Conservation (phyloP, 2,329 filamentous ascomycete genomes). For the Beauveria asiatica region DNA sequence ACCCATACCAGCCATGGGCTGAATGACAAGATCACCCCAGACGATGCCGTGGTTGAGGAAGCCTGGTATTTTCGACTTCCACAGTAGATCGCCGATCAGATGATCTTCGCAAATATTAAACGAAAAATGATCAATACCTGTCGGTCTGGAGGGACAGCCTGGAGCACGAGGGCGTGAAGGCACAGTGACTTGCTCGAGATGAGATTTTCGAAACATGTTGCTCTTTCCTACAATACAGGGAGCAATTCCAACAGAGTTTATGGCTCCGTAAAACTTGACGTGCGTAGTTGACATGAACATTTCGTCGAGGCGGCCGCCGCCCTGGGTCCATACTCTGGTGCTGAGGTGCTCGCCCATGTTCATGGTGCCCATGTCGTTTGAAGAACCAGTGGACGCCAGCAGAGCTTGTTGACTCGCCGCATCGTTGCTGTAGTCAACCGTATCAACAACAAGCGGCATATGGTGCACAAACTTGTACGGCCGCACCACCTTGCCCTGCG, state of each 20-base stretch:
- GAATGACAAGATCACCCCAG: constrained; percentile 78
- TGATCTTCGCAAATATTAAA: constrained; percentile 98
- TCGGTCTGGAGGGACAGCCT: constrained; percentile 35
- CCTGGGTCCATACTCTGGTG: constrained; percentile 30
- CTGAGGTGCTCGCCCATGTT: constrained; percentile 14
- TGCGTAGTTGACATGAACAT: constrained; percentile 90
- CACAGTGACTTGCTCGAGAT: constrained; percentile 67
- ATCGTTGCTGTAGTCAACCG: constrained; percentile 26
- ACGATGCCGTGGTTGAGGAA: constrained; percentile 76
- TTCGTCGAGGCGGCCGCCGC: constrained; percentile 83
- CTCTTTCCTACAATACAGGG: constrained; percentile 95
- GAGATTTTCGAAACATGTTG: constrained; percentile 94
- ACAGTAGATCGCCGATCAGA: constrained; percentile 84
- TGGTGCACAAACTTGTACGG: constrained; percentile 93
- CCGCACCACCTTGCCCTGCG: constrained; percentile 37
- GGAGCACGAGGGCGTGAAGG: constrained; percentile 36
- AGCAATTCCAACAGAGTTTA: constrained; percentile 84
- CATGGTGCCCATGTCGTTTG: constrained; percentile 13
- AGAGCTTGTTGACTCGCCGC: constrained; percentile 20
- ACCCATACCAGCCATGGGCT: constrained; percentile 79
- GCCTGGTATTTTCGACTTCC: constrained; percentile 57
- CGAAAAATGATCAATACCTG: constrained; percentile 86
- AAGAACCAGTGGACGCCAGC: constrained; percentile 26
- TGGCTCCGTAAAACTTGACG: constrained; percentile 95
- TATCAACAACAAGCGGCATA: constrained; percentile 81